Conservation (phyloP, 495 filamentous ascomycete species). For the Hypoxylon subgilvum region DNA sequence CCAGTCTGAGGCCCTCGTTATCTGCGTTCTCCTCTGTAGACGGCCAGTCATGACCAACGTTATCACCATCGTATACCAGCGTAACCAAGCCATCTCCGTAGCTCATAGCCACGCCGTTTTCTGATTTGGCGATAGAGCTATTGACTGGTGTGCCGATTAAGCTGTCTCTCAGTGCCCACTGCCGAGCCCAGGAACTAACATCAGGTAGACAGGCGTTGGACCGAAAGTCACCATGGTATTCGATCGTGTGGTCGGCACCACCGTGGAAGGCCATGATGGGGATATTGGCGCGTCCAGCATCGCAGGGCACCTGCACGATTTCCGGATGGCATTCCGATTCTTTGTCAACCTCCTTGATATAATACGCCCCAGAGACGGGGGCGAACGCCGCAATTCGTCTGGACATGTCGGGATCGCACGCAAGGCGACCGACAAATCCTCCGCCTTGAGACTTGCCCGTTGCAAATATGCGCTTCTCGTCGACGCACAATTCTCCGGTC, state of each 20-base stretch:
- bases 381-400: conserved; percentile 55
- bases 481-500: conserved; percentile 55
- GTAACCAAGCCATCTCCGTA: conserved; percentile 34
- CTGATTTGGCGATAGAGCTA: conserved; percentile 28
- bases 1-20: conserved; percentile 33
- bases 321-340: conserved; percentile 31
- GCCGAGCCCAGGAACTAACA: conserved; percentile 47
- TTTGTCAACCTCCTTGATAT: conserved; percentile 37
- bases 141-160: conserved; percentile 35
- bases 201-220: conserved; percentile 44
- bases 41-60: conserved; percentile 55
- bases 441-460: conserved; percentile 67
- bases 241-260: conserved; percentile 46
- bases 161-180: conserved; percentile 49
- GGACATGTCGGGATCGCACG: conserved; percentile 54
- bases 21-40: conserved; percentile 49
- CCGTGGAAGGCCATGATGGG: conserved; percentile 61
- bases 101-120: conserved; percentile 25
- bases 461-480: conserved; percentile 59
- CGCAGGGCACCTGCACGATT: conserved; percentile 43
- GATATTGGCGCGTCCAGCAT: conserved; percentile 42
- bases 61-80: conserved; percentile 37
- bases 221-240: conserved; percentile 42
- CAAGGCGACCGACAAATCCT: conserved; percentile 60
- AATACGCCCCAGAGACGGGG: conserved; percentile 54